Evolutionary conservation across 495 filamentous ascomycete genomes (phyloP), one percentile per base, ranked within the genome.

Genomic region (Annulohypoxylon stygium): DNA sequence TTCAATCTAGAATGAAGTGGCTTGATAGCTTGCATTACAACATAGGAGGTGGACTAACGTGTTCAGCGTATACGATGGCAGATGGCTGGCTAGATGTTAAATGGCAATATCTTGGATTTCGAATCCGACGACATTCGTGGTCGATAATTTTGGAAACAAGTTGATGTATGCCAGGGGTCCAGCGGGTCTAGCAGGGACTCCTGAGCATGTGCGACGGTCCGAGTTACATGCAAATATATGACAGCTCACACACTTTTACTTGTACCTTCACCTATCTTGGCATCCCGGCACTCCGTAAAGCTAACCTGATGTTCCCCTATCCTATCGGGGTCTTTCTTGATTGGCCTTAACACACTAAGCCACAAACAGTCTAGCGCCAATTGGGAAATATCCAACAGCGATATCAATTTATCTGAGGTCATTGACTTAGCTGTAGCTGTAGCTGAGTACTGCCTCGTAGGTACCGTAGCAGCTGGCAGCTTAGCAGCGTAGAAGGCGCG

Each of bases 401-500:
- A 23, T 23, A 23, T 23, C 20, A 50, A 50, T 50, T 4, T 53
- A 53, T n/a, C 23, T 54, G 14, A 54, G 23, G 25, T 14, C 23
- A n/a, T n/a, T n/a, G 11, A 30, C 14, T n/a, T 47, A 47, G 16
- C 14, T 23, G 11, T 12, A 39, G 9, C 36, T 39, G 11, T 30
- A 30, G 30, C 30, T 30, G 30, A 30, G 30, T 30, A 23, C 20
- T 23, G 20, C 20, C 20, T 30, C 5, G 30, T 30, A 30, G 30
- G 30, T 30, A 30, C 30, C 2, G 30, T 30, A 30, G 30, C 30
- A 23, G 20, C 20, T 23, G 20, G 20, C 20, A 23, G 20, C 20
- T 23, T 30, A 30, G 30, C 30, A 30, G 30, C 10, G 36, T 37
- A 30, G 9, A 70, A 65, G 54, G 62, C 70, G 70, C 70, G 65